Evolutionary conservation across 2,329 filamentous ascomycete species (phyloP), one percentile per base, ranked within the genome.

Genomic region (Aspergillus niger): DNA sequence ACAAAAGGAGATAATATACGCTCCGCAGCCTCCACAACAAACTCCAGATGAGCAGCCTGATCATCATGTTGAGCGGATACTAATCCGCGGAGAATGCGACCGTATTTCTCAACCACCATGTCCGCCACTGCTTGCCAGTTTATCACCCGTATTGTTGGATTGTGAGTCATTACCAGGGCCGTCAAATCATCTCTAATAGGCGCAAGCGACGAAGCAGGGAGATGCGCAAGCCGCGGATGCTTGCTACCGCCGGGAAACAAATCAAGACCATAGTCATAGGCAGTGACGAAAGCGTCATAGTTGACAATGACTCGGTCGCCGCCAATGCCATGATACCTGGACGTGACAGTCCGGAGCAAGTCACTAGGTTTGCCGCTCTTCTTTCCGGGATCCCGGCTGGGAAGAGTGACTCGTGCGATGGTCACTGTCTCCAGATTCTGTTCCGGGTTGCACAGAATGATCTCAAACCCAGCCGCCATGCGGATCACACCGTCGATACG

Each of bases 51-150:
- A 22, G 17, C 50, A 22, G 8, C 17, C 6, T 41, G 32, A 8
- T 41, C 32, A 2, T 36, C 11, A 13, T 53, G 20, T 26, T 41
- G 32, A 5, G 5, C 17, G 1, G 50, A 41, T 8, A 22, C 7
- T 20, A 53, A 39, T 8, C 17, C 10, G 24, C 50, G 50, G 11
- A 53, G 32, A 36, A 5, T 36, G 50, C 38, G 50, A 26, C 50
- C 28, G 32, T 53, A 53, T 39, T 41, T 53, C 50, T 39, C 20
- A 10, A 53, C 32, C 3, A 53, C n/a, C 50, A 53, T 53, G 10
- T 53, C 50, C 8, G 32, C 26, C 17, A 53, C 11, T 20, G 32
- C 32, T 26, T 53, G 50, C 50, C 50, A 53, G 20, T 41, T 28
- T 2, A 39, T 11, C 32, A n/a, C 5, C 38, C 32, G 11, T 10